A percentile compares a stretch with the other conserved stretches of the same genome.
phyloP scores from a whole-genome alignment of 352 stramenopile genomes.

The Phytophthora fragariaefolia region DNA sequence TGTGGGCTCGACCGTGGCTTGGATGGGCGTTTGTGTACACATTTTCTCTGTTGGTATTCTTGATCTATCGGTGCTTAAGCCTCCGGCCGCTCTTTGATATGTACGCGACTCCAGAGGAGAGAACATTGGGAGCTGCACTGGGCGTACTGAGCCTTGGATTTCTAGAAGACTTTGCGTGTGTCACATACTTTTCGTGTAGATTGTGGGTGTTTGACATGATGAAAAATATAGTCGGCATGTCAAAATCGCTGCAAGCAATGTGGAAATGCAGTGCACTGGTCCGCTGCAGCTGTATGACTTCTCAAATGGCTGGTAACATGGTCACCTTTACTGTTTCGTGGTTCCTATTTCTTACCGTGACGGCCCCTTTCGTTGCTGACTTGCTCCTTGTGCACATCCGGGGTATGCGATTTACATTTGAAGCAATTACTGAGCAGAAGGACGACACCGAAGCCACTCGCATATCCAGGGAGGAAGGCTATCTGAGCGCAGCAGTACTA shows the following conservation, averaged over 20 bases:
- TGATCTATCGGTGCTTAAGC: background rate
- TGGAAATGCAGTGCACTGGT: conserved; percentile 2
- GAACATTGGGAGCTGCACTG: conserved; percentile 10
- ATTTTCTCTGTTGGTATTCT: conserved; percentile 2
- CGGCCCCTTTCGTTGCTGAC: conserved; percentile 40
- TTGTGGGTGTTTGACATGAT: conserved; percentile 6
- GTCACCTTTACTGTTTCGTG: conserved; percentile 32
- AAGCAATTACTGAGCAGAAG: conserved; percentile 45
- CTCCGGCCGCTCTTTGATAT: conserved; percentile 23
- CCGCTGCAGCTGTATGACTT: background rate
- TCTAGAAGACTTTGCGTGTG: conserved; percentile 42
- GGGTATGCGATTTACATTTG: conserved; percentile 47
- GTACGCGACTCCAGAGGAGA: conserved; percentile 20
- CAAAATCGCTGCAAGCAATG: background rate
- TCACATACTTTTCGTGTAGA: conserved; percentile 24
- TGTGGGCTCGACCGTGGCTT: conserved; percentile 24
- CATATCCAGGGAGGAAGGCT: conserved; percentile 33
- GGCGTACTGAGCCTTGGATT: conserved; percentile 32
- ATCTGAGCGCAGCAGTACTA: conserved; percentile 12
- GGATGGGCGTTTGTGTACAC: conserved; percentile 41
- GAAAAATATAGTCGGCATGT: background rate
- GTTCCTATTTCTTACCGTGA: conserved; percentile 27
- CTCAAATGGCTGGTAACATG: conserved; percentile 20
- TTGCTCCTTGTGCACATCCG: conserved; percentile 37
- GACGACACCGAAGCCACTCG: conserved; percentile 23